Base-by-base conservation (phyloP, 805 yeast genomes). In the Cephaloascus albidus region DNA sequence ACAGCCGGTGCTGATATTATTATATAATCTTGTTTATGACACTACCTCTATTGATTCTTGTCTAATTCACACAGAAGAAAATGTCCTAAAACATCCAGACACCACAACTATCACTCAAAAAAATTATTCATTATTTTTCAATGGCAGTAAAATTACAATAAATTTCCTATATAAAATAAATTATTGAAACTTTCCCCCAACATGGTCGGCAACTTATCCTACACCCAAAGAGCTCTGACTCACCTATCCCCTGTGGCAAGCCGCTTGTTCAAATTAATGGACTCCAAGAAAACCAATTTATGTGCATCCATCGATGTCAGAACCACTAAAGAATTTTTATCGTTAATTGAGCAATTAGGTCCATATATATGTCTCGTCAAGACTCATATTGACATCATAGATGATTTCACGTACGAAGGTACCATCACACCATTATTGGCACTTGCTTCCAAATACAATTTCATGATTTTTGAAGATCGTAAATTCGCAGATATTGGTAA, bases 401-500 rank as follows among this genome's bases (percentile, higher is more conserved):
- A 83, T 42, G 98, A 93, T 59, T 93, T 90, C 58, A 64, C 85
- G 1, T 81, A 79, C 56, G 95, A 86, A 39, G 74, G 71, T 1
- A 89, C 97, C 0, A 74, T 90, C 20, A 60, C 61, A 4, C 97
- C 97, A 1, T 65, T 93, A 45, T 61, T 81, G 43, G 76, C 56
- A 39, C 67, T 93, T 26, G 76, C 96, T 17, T 65, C 76, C 50
- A 87, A 88, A 54, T 90, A 89, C 65, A 77, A 83, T 47, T 93
- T 93, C 54, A 64, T 93, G 70, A 82, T 93, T 48, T 93, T 93
- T 56, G 99, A 93, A 64, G 99, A 93, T 63, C 75, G 99, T 47
- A 93, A 93, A 64, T 93, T 93, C 61, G 98, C 99, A 18, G 99
- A 93, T 60, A 93, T 93, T 51, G 99, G 99, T 15, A 87, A 89